Evolutionary conservation across 1,139 yeast species (phyloP), one percentile per base, ranked within the genome.

Genomic region (Candida sp.): DNA sequence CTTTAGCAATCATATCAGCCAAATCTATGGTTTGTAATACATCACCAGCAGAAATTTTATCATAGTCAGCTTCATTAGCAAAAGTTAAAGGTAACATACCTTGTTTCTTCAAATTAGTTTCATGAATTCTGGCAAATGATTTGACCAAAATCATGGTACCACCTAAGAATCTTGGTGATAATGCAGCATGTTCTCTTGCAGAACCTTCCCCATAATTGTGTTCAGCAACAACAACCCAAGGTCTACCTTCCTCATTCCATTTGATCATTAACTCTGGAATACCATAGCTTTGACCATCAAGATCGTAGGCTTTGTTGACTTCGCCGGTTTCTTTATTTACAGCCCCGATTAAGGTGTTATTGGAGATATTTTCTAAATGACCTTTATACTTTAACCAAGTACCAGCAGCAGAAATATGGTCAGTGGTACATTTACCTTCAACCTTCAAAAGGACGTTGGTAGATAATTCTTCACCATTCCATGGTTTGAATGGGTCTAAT

Each of bases 331-430:
- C 99, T 63, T 87, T 88, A 65, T 93, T 93, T 49, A 88, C 95
- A 12, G 99, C 99, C 50, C 99, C 99, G 58, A 93, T 93, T 57
- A 93, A 76, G 5, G 98, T 91, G 72, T 93, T 93, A 72, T 93
- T 80, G 11, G 97, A 87, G 53, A 93, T 93, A 68, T 93, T 93
- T 64, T 91, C 97, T 58, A 93, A 77, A 63, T 93, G 99, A 19
- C 99, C 99, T 73, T 93, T 93, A 72, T 93, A 93, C 72, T 93
- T 93, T 68, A 93, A 80, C 99, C 99, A 93, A n/a, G 85, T 95
- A 61, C 99, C 99, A 33, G 99, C 99, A 36, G 98, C 98, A 23
- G 97, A 90, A 55, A 93, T 93, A 62, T 93, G 99, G 67, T 93
- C 99, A 35, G 99, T 93, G 38, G 99, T 93, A 75, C 98, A 91